These are phyloP conservation scores for Colletotrichum neosansevieriae DNA, from an alignment of 2,329 filamentous ascomycete species.

Conservation along the genomic window DNA sequence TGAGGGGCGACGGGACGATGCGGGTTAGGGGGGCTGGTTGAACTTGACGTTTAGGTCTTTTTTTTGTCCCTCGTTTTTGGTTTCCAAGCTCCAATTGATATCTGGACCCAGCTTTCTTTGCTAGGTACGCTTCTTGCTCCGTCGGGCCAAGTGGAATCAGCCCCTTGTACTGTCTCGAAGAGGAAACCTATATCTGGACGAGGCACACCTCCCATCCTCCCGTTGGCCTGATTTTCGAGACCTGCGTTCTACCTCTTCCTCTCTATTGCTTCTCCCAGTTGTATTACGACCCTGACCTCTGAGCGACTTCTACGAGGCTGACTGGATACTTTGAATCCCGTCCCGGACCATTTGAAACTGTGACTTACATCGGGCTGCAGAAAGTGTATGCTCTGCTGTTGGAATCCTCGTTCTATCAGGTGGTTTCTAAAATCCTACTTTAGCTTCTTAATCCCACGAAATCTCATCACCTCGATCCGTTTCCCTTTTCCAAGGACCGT, in stretches of 20 bases:
- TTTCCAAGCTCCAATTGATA: too few relatives aligned
- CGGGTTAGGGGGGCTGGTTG: slow-evolving; percentile 22
- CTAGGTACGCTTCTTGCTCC: not conserved
- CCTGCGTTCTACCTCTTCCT: slow-evolving; percentile 7
- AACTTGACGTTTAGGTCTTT: not conserved
- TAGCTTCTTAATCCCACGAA: slow-evolving; percentile 21
- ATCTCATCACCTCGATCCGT: not conserved
- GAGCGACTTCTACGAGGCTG: slow-evolving; percentile 17
- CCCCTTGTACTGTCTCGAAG: slow-evolving; percentile 5
- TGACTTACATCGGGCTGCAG: not conserved
- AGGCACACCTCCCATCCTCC: slow-evolving; percentile 1
- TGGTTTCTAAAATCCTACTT: slow-evolving; percentile 24
- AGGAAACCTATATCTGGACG: slow-evolving; percentile 30
- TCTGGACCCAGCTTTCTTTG: not conserved
- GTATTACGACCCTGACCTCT: not conserved
- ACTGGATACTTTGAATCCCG: slow-evolving; percentile 1
- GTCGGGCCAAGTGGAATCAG: slow-evolving; percentile 24
- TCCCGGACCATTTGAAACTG: slow-evolving; percentile 8
- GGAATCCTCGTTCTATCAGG: not conserved
- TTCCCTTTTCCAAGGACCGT: not conserved
- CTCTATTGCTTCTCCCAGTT: not conserved
- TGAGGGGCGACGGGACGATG: slow-evolving; percentile 38
- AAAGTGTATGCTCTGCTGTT: not conserved
- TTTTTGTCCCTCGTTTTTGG: not conserved
- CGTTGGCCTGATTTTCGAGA: slow-evolving; percentile 34